phyloP scores from a whole-genome alignment of 306 rosid genomes.

The Rosa rugosa region DNA sequence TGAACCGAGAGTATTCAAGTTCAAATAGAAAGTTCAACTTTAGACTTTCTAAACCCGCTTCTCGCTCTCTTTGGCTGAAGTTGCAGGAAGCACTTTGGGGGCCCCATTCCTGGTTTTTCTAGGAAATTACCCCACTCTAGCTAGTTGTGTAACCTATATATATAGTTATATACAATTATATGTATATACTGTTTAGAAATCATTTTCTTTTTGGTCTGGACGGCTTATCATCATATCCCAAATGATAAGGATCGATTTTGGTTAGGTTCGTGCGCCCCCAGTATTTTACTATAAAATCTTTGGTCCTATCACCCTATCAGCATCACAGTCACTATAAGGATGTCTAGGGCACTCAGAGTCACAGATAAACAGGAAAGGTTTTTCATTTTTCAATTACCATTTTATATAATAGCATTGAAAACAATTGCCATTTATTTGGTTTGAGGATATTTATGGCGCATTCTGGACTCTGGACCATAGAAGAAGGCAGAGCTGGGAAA shows the following conservation, averaged over 20 bases:
- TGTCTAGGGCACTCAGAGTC: background rate
- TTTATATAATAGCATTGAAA: background rate
- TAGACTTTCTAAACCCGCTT: background rate
- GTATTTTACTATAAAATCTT: background rate
- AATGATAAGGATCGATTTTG: background rate
- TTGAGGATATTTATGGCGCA: background rate
- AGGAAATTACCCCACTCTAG: background rate
- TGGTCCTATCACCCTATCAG: background rate
- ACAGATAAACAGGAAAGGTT: background rate
- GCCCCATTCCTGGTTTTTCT: background rate
- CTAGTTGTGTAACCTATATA: background rate
- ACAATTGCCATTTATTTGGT: background rate
- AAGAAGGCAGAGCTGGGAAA: background rate
- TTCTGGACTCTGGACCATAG: background rate
- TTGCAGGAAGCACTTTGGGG: background rate
- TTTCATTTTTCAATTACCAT: background rate
- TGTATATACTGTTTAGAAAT: background rate
- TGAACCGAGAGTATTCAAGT: background rate
- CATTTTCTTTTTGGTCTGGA: background rate
- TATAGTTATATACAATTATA: background rate
- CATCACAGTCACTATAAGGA: background rate
- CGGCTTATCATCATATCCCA: background rate
- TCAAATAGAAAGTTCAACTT: background rate
- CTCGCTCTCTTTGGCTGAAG: background rate
- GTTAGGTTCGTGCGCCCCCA: background rate